These are phyloP conservation scores for Phytophthora capsici DNA, from an alignment of 352 stramenopile genomes.

Conservation along the genomic window DNA sequence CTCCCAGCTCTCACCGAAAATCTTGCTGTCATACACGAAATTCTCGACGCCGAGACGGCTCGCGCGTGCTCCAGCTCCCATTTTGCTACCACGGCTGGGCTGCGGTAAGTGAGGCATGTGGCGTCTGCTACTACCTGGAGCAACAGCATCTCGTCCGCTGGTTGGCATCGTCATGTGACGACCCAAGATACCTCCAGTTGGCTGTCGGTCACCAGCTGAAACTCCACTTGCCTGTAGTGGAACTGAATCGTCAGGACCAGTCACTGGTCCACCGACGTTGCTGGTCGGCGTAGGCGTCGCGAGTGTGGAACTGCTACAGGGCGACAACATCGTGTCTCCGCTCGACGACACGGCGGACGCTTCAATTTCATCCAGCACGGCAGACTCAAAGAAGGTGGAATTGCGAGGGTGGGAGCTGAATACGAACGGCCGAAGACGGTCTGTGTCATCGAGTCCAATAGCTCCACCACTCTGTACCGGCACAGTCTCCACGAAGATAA, in stretches of 20 bases:
- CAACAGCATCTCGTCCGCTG: constrained; percentile 17
- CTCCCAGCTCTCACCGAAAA: constrained; percentile 82
- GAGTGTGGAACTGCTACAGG: constrained; percentile 38
- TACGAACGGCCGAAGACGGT: constrained; percentile 60
- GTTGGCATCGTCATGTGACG: constrained; percentile 27
- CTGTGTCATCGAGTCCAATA: constrained; percentile 35
- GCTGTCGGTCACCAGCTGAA: constrained; percentile 9
- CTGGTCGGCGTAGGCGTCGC: constrained; percentile 27
- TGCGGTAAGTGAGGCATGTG: constrained; percentile 34
- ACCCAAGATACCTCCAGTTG: constrained; percentile 11
- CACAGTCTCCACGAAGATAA: constrained; percentile 80
- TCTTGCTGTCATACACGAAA: constrained; percentile 80
- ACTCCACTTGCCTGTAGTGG: constrained; percentile 7
- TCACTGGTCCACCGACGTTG: constrained; percentile 6
- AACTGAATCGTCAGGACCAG: constrained; percentile 16
- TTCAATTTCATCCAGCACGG: constrained; percentile 42
- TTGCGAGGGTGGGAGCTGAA: constrained; percentile 57
- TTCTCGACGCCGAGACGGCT: constrained; percentile 56
- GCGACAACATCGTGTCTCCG: constrained; percentile 29
- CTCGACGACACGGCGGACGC: constrained; percentile 37
- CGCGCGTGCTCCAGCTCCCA: constrained; percentile 25
- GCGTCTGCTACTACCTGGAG: constrained; percentile 15
- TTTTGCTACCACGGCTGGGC: constrained; percentile 38
- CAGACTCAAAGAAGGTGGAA: constrained; percentile 71
- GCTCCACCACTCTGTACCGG: constrained; percentile 54